Percentiles rank a stretch among this genome's conserved stretches.
Evolutionary conservation across 768 basidiomycete genomes (phyloP).

Genomic region (Leccinellum albellum): DNA sequence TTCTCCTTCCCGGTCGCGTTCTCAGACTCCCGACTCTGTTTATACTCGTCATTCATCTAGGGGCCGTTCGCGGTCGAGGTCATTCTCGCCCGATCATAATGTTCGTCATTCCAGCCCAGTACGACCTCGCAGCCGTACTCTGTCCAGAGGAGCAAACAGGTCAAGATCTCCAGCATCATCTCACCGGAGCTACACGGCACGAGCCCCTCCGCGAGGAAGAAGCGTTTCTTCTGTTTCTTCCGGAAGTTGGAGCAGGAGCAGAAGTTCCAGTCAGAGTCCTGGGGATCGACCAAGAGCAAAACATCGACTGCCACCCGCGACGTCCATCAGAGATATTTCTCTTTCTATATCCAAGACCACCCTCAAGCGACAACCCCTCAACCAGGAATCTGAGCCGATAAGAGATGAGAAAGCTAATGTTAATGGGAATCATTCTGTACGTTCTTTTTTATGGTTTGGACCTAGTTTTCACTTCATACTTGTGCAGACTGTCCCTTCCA

Average conservation of each 20-base stretch:
- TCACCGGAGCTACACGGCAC: constrained; percentile 35
- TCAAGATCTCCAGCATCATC: constrained; percentile 44
- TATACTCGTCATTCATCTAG: constrained; percentile 62
- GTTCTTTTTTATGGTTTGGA: not conserved
- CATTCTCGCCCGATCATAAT: constrained; percentile 55
- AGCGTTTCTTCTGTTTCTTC: constrained; percentile 56
- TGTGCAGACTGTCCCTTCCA: constrained; percentile 16
- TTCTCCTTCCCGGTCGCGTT: constrained; percentile 50
- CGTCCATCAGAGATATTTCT: constrained; percentile 35
- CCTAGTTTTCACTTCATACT: constrained; percentile 8
- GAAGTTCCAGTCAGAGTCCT: constrained; percentile 51
- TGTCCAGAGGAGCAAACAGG: constrained; percentile 39
- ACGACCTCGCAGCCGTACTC: constrained; percentile 44
- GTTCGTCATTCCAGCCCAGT: constrained; percentile 51
- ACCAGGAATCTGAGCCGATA: constrained; percentile 24
- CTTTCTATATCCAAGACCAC: constrained; percentile 32
- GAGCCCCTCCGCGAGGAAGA: constrained; percentile 36
- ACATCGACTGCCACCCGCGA: constrained; percentile 58
- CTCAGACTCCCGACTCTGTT: constrained; percentile 56
- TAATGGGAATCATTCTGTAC: constrained; percentile 39
- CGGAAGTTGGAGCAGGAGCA: constrained; percentile 53
- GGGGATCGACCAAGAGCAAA: constrained; percentile 48
- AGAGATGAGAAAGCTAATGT: constrained; percentile 35
- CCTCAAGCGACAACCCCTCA: constrained; percentile 16
- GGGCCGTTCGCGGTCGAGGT: constrained; percentile 61